Base-by-base conservation (phyloP, 2,329 filamentous ascomycete genomes). In the Albifimbria verrucaria region DNA sequence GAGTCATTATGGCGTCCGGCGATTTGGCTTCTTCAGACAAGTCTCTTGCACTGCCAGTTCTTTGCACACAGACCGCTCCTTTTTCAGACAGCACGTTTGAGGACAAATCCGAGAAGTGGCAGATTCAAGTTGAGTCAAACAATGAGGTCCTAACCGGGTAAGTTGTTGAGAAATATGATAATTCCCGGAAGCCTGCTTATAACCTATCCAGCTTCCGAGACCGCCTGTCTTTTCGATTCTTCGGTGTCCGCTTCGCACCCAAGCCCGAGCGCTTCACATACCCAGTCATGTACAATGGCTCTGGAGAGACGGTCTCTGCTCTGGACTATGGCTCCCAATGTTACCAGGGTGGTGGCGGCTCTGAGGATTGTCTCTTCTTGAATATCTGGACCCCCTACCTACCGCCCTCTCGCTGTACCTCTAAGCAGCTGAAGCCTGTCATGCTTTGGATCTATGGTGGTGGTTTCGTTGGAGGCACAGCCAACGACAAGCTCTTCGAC, bases 311-410 rank as follows among this genome's bases (percentile, higher is more conserved):
- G 24, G n/a, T 20, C n/a, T 48, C 46, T 17, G 46, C 46, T 7
- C 46, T 48, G 2, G 26, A 36, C n/a, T 48, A 48, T 20, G 25
- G 17, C 9, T 20, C 24, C 15, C 46, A 48, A 20, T 48, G 46
- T 26, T 24, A 32, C 17, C 46, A 48, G 18, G 18, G 21, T 7
- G 25, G 46, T 15, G 26, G 46, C 46, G 46, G 46, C 10, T 48
- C 46, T 18, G 46, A 48, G 46, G 46, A 48, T 15, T 48, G 46
- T 20, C 46, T 48, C 12, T 48, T 48, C 46, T 26, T 48, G 15
- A 48, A 48, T 20, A 48, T 48, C 26, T 48, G 46, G 46, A 48
- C 46, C 10, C 46, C 46, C 25, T 32, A 48, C 46, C 46, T 48
- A 3, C 46, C 46, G 46, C 46, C 25, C 5, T 12, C n/a, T 24